Base-by-base conservation (phyloP, 2,329 filamentous ascomycete species). In the Remersonia thermophila region DNA sequence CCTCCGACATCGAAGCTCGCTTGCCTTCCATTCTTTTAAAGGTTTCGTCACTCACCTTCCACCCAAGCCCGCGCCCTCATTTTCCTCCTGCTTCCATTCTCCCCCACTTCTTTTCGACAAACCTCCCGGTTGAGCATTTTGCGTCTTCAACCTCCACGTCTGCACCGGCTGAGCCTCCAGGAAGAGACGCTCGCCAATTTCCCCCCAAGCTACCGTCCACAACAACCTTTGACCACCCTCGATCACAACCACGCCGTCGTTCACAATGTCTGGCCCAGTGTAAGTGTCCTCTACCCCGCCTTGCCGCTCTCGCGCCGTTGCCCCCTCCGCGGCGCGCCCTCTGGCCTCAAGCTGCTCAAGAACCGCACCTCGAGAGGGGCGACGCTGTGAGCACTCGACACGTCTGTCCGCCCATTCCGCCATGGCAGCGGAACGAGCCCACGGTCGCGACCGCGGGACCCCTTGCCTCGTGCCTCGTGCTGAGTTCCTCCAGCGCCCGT, bases 181-280 rank as follows among this genome's bases (percentile, higher is more conserved):
- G 18, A 23, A 23, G 20, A 23, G 9, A 9, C 5, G 20, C 20
- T 23, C 20, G 20, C 5, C 20, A 9, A n/a, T n/a, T n/a, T n/a
- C 9, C 20, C 9, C 20, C 20, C 20, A 23, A 23, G 20, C 20
- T 23, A 9, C 20, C 9, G 20, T 23, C 9, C n/a, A n/a, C n/a
- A n/a, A n/a, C n/a, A n/a, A n/a, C n/a, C n/a, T n/a, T n/a, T 28
- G 27, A 29, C 25, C 11, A 18, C 23, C 28, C 28, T 20, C 37
- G 10, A 27, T 25, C 32, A 31, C 20, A 16, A 4, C 17, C 5
- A 29, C 25, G 30, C 38, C 27, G n/a, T n/a, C n/a, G 20, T 39
- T 45, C 45, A 71, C 61, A 61, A 76, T 77, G 72, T 76, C 72
- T 69, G 70, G 71, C 59, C 61, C 75, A 62, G 73, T 76, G 75